Conservation (phyloP, 192 early-diverging fungal genomes). For the Pecoramyces ruminantium region DNA sequence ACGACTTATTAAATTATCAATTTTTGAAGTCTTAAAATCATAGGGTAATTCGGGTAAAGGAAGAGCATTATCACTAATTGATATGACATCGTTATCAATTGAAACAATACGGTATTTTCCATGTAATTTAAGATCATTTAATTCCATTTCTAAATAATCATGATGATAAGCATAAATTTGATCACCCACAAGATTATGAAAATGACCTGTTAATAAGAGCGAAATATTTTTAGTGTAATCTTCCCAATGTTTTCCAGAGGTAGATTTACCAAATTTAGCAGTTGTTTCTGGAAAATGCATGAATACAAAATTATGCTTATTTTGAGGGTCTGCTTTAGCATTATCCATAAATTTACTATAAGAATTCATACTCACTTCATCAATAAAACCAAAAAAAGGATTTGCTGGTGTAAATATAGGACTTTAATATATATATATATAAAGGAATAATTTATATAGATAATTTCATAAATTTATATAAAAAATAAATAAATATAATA, state of each 20-base stretch:
- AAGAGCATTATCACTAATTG: slow-evolving; percentile 57
- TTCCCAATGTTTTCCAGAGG: background rate
- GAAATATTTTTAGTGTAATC: slow-evolving; percentile 43
- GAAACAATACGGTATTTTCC: slow-evolving; percentile 69
- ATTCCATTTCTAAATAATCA: slow-evolving; percentile 65
- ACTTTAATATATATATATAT: too few species aligned
- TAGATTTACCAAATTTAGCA: background rate
- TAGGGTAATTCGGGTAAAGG: slow-evolving; percentile 41
- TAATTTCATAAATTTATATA: too few species aligned
- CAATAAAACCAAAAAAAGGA: background rate
- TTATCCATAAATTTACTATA: background rate
- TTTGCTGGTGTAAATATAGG: background rate
- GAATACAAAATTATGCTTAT: background rate
- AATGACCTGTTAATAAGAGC: slow-evolving; percentile 70
- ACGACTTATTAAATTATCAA: slow-evolving; percentile 2
- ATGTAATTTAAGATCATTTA: slow-evolving; percentile 81
- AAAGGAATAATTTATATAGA: too few species aligned
- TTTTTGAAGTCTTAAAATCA: slow-evolving; percentile 2
- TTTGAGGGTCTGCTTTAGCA: background rate
- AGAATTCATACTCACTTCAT: background rate
- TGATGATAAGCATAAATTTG: slow-evolving; percentile 46
- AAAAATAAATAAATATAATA: too few species aligned
- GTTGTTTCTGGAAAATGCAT: background rate
- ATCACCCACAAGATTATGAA: slow-evolving; percentile 52
- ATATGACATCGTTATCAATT: slow-evolving; percentile 71